phyloP scores from a whole-genome alignment of 2,329 filamentous ascomycete genomes.

The Colletotrichum liriopes region DNA sequence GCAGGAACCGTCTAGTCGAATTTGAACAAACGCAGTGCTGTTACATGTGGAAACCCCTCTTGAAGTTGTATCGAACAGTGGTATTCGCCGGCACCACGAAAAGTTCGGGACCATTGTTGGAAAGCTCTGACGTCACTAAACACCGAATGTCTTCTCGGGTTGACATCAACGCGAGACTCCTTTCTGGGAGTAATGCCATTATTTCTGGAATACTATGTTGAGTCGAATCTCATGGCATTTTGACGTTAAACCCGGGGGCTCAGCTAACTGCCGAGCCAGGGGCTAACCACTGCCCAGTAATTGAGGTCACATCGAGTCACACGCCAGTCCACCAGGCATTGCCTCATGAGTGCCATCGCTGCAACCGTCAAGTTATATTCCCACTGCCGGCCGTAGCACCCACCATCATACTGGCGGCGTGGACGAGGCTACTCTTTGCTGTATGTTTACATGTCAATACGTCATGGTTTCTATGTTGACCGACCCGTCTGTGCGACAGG shows the following conservation, averaged over 20 bases:
- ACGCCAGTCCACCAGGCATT: not conserved
- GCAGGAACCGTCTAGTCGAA: not conserved
- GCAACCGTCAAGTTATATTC: not conserved
- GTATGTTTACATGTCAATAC: not conserved
- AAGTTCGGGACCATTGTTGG: not conserved
- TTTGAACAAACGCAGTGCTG: not conserved
- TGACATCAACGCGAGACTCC: not conserved
- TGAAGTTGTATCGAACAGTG: fast-evolving
- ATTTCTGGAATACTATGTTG: not conserved
- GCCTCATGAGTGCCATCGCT: not conserved
- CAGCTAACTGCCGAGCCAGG: too few species aligned
- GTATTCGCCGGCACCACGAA: not conserved
- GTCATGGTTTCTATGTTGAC: too few species aligned
- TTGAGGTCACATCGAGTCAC: not conserved
- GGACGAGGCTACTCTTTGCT: not conserved
- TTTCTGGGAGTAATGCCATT: not conserved
- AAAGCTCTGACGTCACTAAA: not conserved
- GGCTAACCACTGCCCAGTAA: not conserved
- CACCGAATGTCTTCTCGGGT: not conserved
- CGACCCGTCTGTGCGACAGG: too few species aligned
- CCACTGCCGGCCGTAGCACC: not conserved
- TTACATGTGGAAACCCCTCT: not conserved
- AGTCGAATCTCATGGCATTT: not conserved
- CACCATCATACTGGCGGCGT: not conserved
- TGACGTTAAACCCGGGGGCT: not conserved